Conservation (phyloP, 768 basidiomycete genomes). For the Leccinum pellstonianum region DNA sequence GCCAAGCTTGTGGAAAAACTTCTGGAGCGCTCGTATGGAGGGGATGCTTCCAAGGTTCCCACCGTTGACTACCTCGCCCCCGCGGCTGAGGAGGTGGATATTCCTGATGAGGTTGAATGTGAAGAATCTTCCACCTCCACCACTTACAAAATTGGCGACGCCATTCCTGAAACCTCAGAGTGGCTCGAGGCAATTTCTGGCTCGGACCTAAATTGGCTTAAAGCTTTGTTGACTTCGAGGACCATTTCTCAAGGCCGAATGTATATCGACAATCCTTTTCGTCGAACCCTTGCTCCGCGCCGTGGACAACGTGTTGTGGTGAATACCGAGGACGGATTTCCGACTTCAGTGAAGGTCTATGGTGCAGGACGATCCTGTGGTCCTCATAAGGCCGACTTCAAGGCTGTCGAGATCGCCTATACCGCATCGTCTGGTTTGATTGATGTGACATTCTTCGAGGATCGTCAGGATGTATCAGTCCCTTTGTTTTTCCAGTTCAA, state of each 20-base stretch:
- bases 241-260: constrained; percentile 85
- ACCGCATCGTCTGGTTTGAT: constrained; percentile 54
- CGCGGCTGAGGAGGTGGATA: constrained; percentile 37
- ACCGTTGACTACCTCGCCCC: constrained; percentile 81
- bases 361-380: constrained; percentile 83
- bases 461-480: constrained; percentile 71
- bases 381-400: constrained; percentile 69
- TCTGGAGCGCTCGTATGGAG: constrained; percentile 72
- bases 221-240: constrained; percentile 76
- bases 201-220: constrained; percentile 77
- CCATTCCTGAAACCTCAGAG: constrained; percentile 56
- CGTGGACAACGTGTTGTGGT: constrained; percentile 76
- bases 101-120: constrained; percentile 42
- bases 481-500: constrained; percentile 80
- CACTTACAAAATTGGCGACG: constrained; percentile 49
- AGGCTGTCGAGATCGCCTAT: constrained; percentile 76
- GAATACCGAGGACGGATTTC: constrained; percentile 41
- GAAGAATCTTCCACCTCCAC: constrained; percentile 44
- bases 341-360: constrained; percentile 62
- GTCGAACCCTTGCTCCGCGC: constrained; percentile 83
- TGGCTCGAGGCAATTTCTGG: constrained; percentile 91
- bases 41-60: constrained; percentile 75
- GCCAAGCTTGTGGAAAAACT: constrained; percentile 73
- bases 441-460: constrained; percentile 76
- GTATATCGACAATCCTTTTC: constrained; percentile 87